These are phyloP conservation scores for Dimargaris cristalligena DNA, from an alignment of 192 early-diverging fungal genomes.

Conservation along the genomic window DNA sequence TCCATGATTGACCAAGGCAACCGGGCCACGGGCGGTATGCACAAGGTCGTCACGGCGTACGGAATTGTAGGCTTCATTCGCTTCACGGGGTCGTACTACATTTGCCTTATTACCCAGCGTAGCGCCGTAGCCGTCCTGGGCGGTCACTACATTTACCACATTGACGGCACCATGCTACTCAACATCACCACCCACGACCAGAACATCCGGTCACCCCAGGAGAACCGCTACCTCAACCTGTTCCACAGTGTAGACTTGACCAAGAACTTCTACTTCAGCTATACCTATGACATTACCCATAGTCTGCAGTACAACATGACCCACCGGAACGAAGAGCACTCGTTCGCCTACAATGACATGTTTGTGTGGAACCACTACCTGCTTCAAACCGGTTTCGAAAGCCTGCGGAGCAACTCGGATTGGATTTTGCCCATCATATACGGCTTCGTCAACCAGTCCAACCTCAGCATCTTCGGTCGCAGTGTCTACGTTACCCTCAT, in stretches of 20 bases:
- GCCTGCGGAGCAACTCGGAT: constrained; percentile 39
- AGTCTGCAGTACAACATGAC: constrained; percentile 80
- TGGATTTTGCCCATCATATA: constrained; percentile 78
- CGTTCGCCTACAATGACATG: constrained; percentile 47
- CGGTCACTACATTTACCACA: constrained; percentile 90
- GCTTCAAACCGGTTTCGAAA: constrained; percentile 42
- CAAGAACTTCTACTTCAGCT: constrained; percentile 95
- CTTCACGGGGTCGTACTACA: constrained; percentile 87
- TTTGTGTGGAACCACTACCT: constrained; percentile 92
- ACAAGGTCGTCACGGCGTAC: constrained; percentile 43
- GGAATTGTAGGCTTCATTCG: constrained; percentile 78
- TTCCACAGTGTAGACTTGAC: constrained; percentile 84
- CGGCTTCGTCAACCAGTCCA: constrained; percentile 96
- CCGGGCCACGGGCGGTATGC: constrained; percentile 50
- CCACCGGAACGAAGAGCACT: constrained; percentile 20
- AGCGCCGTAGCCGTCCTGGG: constrained; percentile 82
- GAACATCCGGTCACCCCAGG: constrained; percentile 54
- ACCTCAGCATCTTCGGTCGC: constrained; percentile 79
- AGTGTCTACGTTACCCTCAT: constrained; percentile 86
- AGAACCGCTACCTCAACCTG: constrained; percentile 58
- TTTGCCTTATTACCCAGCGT: constrained; percentile 66
- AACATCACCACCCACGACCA: constrained; percentile 45
- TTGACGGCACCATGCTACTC: constrained; percentile 72
- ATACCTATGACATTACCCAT: constrained; percentile 89
- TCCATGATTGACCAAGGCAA: constrained; percentile 67